phyloP scores from a whole-genome alignment of 1,284 basidiomycete genomes.

The Inonotus obliquus region DNA sequence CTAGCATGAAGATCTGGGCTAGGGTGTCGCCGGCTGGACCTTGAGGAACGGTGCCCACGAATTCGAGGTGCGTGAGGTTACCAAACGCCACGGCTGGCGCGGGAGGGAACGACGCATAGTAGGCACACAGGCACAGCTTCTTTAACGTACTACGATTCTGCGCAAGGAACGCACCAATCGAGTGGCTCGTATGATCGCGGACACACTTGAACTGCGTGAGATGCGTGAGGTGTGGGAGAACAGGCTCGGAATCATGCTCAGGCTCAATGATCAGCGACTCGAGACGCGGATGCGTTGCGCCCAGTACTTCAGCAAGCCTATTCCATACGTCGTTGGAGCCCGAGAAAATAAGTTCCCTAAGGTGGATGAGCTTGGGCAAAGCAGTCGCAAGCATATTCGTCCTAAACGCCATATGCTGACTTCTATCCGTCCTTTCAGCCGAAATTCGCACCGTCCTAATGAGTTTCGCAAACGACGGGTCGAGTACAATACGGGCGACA shows the following conservation, averaged over 20 bases:
- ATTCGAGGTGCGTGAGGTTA: slow-evolving; percentile 59
- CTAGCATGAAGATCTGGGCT: slow-evolving; percentile 52
- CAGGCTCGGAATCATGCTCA: slow-evolving; percentile 38
- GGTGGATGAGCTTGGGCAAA: slow-evolving; percentile 53
- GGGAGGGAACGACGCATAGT: slow-evolving; percentile 51
- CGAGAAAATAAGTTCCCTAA: slow-evolving; percentile 57
- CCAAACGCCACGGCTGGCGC: slow-evolving; percentile 46
- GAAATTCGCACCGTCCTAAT: slow-evolving; percentile 56
- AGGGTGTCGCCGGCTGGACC: slow-evolving; percentile 41
- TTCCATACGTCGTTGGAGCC: slow-evolving; percentile 50
- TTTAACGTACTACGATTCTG: slow-evolving; percentile 52
- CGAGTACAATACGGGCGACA: slow-evolving; percentile 58
- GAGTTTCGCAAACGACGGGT: slow-evolving; percentile 51
- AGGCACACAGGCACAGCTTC: slow-evolving; percentile 50
- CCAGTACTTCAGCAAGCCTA: slow-evolving; percentile 48
- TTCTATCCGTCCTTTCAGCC: slow-evolving; percentile 42
- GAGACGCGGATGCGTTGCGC: slow-evolving; percentile 46
- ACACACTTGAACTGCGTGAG: slow-evolving; percentile 54
- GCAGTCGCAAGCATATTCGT: slow-evolving; percentile 66
- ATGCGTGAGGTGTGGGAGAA: slow-evolving; percentile 51
- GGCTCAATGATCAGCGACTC: slow-evolving; percentile 41
- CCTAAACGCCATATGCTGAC: slow-evolving; percentile 57
- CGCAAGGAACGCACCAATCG: slow-evolving; percentile 43
- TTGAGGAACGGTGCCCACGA: slow-evolving; percentile 50
- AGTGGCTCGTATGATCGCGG: slow-evolving; percentile 34